phyloP scores from a whole-genome alignment of 495 filamentous ascomycete species.

The Penicillium salamii region DNA sequence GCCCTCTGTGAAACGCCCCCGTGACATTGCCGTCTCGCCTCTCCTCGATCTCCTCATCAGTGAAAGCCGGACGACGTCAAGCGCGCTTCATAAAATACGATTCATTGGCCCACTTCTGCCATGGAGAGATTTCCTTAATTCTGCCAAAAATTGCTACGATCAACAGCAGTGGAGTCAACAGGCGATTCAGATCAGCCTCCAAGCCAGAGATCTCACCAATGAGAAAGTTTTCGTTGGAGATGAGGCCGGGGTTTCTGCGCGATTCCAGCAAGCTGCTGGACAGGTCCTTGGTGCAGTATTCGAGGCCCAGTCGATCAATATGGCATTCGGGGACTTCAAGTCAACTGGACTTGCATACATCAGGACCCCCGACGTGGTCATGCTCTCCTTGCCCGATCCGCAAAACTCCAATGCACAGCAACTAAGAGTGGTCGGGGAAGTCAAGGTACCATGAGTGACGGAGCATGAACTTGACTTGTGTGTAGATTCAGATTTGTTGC shows the following conservation, averaged over 20 bases:
- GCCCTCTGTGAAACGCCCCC: too few relatives aligned
- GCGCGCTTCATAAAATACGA: too few relatives aligned
- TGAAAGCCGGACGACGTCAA: too few relatives aligned
- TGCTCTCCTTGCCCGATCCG: not conserved
- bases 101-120: too few relatives aligned
- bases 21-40: too few relatives aligned
- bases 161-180: too few relatives aligned
- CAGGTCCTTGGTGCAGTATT: not conserved
- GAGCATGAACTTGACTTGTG: too few relatives aligned
- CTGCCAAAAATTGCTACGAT: too few relatives aligned
- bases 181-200: too few relatives aligned
- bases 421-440: not conserved
- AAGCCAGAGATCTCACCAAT: not conserved
- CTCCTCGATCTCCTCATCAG: too few relatives aligned
- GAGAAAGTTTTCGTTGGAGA: not conserved
- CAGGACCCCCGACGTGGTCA: slow-evolving; percentile 1
- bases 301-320: not conserved
- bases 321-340: not conserved
- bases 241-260: not conserved
- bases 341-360: not conserved
- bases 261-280: not conserved
- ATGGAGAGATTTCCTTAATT: too few relatives aligned
- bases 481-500: not conserved
- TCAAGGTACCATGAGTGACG: not conserved
- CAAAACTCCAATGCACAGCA: not conserved